phyloP scores from a whole-genome alignment of 139 green algal species.

The Closterium sp. region DNA sequence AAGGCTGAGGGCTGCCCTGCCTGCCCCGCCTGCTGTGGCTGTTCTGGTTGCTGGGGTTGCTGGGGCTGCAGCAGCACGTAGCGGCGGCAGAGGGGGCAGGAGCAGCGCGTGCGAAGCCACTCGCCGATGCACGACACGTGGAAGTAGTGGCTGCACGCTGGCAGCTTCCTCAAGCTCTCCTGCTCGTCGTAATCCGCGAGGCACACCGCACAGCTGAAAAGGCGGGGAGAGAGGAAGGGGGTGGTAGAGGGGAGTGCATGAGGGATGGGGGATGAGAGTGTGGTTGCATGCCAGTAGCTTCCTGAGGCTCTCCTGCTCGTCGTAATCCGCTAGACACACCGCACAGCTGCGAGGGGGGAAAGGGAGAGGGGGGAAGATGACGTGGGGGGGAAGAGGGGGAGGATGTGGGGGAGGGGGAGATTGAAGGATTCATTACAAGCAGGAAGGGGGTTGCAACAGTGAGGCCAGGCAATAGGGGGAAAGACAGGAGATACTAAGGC shows the following conservation, averaged over 20 bases:
- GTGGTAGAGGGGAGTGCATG: background rate
- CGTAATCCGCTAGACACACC: conserved; percentile 77
- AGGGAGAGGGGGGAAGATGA: background rate
- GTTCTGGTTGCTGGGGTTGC: background rate
- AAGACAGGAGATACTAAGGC: background rate
- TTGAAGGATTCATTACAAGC: background rate
- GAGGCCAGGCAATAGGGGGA: background rate
- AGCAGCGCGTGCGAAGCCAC: conserved; percentile 64
- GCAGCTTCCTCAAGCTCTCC: conserved; percentile 66
- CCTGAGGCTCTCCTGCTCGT: conserved; percentile 63
- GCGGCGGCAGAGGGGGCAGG: conserved; percentile 71
- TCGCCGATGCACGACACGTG: conserved; percentile 67
- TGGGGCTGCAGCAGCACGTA: conserved; percentile 10
- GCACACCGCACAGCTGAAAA: conserved; percentile 66
- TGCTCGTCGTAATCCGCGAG: conserved; percentile 71
- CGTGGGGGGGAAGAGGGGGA: background rate
- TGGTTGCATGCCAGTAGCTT: conserved; percentile 64
- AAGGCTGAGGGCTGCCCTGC: too few species aligned
- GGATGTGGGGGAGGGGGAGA: background rate
- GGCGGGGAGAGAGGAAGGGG: background rate
- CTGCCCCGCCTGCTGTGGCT: background rate
- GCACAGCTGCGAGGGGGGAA: conserved; percentile 51
- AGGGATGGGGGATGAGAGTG: conserved; percentile 23
- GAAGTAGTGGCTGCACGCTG: conserved; percentile 63
- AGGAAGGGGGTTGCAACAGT: background rate